These are phyloP conservation scores for Rhodamnia rubescens DNA, from an alignment of 345 rosid species.

Conservation along the genomic window DNA sequence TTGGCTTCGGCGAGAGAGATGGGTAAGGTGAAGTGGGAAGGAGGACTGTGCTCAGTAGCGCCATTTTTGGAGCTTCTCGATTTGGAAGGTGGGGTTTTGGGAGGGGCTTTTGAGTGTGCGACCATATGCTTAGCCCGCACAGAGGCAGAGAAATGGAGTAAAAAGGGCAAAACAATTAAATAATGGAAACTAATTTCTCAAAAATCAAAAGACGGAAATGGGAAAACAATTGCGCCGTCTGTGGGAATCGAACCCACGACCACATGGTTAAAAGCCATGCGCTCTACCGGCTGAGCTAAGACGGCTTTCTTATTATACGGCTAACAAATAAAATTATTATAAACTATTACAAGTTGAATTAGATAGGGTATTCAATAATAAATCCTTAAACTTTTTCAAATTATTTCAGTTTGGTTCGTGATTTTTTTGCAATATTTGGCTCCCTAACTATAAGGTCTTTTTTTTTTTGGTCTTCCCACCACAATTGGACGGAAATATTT, in stretches of 20 bases:
- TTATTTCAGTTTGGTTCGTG: too few relatives aligned
- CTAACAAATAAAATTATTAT: too few relatives aligned
- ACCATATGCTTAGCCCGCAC: background rate
- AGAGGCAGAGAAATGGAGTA: background rate
- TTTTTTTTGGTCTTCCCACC: too few relatives aligned
- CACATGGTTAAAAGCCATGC: slow-evolving; percentile 78
- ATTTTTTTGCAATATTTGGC: too few relatives aligned
- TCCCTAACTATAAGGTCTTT: too few relatives aligned
- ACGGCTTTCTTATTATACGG: background rate
- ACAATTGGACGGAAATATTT: background rate
- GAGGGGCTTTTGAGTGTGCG: background rate
- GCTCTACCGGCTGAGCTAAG: slow-evolving; percentile 85
- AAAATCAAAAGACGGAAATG: rapidly evolving
- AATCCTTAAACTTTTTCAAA: too few relatives aligned
- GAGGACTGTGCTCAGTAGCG: slow-evolving; percentile 11
- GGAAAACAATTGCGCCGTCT: slow-evolving; percentile 24
- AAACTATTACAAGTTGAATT: too few relatives aligned
- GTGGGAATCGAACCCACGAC: slow-evolving; percentile 79
- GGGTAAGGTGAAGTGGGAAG: background rate
- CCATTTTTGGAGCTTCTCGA: background rate
- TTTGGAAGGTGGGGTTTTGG: background rate
- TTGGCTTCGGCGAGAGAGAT: background rate
- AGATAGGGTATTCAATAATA: too few relatives aligned
- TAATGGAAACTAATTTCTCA: background rate
- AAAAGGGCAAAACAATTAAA: background rate